Evolutionary conservation across 2,329 filamentous ascomycete species (phyloP).

Genomic region (Fonsecaea pedrosoi): DNA sequence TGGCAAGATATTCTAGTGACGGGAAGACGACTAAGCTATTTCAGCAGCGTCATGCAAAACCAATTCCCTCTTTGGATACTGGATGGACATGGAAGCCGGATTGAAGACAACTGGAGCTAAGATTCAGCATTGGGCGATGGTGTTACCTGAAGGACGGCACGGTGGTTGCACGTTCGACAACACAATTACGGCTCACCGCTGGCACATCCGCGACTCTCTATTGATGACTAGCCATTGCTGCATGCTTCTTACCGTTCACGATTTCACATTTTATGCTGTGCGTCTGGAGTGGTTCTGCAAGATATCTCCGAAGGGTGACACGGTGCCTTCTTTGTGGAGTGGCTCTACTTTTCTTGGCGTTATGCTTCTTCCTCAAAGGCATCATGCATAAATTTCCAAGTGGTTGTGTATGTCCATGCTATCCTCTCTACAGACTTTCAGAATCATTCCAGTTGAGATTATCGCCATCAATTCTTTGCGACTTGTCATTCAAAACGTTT

Average conservation of each 20-base stretch:
- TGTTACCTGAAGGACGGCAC: not conserved
- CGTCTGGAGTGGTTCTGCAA: not conserved
- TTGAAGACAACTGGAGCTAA: not conserved
- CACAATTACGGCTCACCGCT: not conserved
- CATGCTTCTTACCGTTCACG: not conserved
- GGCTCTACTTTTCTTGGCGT: not conserved
- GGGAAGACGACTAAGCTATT: not conserved
- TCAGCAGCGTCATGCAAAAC: not conserved
- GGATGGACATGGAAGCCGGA: not conserved
- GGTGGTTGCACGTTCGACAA: not conserved
- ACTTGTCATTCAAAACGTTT: not conserved
- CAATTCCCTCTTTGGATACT: not conserved
- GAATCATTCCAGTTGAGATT: not conserved
- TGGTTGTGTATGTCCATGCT: not conserved
- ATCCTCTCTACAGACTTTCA: not conserved
- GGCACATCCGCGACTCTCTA: not conserved
- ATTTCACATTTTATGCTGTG: conserved; percentile 2
- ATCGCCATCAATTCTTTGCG: not conserved
- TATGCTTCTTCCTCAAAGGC: not conserved
- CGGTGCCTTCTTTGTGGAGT: conserved; percentile 9
- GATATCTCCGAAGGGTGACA: conserved; percentile 12
- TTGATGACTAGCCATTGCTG: not conserved
- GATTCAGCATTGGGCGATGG: not conserved
- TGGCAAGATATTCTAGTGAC: not conserved
- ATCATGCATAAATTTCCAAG: not conserved